Evolutionary conservation across 2,329 filamentous ascomycete species (phyloP).

Genomic region (Didymella segeticola): DNA sequence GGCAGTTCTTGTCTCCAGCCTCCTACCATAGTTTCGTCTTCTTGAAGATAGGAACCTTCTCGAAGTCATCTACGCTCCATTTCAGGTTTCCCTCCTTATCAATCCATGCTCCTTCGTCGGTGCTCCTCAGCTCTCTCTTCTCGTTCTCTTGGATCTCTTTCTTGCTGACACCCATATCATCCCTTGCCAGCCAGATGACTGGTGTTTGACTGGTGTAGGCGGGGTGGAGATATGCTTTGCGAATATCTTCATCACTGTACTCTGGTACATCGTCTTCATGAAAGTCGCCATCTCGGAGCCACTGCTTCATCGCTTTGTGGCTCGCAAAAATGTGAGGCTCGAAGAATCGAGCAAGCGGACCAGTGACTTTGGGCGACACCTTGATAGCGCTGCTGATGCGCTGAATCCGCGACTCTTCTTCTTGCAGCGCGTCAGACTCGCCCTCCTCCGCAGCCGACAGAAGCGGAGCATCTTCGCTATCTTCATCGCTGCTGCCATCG

Average conservation of each 20-base stretch:
- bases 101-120: conserved; percentile 45
- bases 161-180: conserved; percentile 43
- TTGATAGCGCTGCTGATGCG: conserved; percentile 33
- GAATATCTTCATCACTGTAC: conserved; percentile 42
- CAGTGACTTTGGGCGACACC: conserved; percentile 33
- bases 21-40: conserved; percentile 37
- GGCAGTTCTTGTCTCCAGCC: background rate
- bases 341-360: conserved; percentile 43
- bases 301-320: conserved; percentile 43
- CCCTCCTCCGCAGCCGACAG: conserved; percentile 43
- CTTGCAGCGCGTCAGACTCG: conserved; percentile 26
- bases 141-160: conserved; percentile 41
- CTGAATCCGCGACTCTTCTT: conserved; percentile 34
- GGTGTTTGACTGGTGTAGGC: conserved; percentile 44
- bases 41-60: conserved; percentile 44
- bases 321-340: conserved; percentile 46
- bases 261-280: conserved; percentile 41
- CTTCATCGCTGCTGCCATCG: conserved; percentile 23
- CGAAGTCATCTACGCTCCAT: conserved; percentile 43
- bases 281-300: conserved; percentile 42
- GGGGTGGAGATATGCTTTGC: conserved; percentile 46
- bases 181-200: conserved; percentile 43
- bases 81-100: conserved; percentile 38
- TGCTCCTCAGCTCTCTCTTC: conserved; percentile 34
- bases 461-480: conserved; percentile 39